phyloP scores from a whole-genome alignment of 1,284 basidiomycete species.

The Phaffia rhodozyma region DNA sequence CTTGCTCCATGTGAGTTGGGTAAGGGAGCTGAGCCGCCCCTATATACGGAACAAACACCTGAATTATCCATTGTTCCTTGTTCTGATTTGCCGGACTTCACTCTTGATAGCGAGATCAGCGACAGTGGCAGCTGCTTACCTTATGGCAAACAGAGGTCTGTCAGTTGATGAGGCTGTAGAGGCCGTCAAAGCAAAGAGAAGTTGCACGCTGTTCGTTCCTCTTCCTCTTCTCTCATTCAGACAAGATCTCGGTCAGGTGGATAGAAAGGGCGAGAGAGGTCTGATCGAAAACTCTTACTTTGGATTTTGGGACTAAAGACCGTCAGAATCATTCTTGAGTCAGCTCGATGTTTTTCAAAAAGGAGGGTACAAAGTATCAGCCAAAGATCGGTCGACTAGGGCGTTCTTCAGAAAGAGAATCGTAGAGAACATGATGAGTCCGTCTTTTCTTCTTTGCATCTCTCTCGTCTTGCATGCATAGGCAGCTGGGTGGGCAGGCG shows the following conservation, averaged over 20 bases:
- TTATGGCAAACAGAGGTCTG: constrained; percentile 62
- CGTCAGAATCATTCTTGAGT: constrained; percentile 61
- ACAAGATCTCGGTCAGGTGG: neutral
- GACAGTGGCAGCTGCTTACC: constrained; percentile 67
- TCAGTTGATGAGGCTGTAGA: constrained; percentile 54
- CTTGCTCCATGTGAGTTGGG: no score
- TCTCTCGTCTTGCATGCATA: neutral
- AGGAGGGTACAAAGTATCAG: constrained; percentile 55
- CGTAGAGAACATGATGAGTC: constrained; percentile 62
- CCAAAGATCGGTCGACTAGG: constrained; percentile 54
- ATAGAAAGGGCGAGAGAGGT: no score
- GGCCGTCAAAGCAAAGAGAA: constrained; percentile 51
- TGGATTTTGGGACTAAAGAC: constrained; percentile 39
- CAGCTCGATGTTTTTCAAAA: constrained; percentile 67
- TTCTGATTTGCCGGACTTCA: neutral
- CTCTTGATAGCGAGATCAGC: constrained; percentile 53
- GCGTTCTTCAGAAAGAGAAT: constrained; percentile 70
- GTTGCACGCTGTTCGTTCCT: constrained; percentile 48
- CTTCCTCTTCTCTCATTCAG: neutral
- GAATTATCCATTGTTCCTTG: neutral
- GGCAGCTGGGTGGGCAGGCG: no score
- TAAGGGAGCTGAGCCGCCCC: neutral
- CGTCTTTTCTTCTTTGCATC: constrained; percentile 25
- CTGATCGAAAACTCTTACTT: no score
- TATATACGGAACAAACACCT: neutral